Evolutionary conservation across 75 land plant genomes (phyloP).

Genomic region (Sequoia sempervirens): DNA sequence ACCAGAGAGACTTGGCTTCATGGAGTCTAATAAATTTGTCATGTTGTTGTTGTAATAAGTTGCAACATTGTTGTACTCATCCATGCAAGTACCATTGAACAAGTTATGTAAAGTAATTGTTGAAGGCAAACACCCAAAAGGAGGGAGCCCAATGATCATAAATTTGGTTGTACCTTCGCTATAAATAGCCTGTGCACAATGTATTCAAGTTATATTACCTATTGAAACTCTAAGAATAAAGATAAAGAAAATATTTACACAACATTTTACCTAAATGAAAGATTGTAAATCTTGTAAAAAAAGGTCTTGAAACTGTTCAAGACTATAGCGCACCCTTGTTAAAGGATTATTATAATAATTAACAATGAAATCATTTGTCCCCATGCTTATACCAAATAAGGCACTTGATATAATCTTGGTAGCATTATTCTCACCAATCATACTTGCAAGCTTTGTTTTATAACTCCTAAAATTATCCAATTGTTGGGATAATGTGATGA

Average conservation of each 20-base stretch:
- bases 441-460: not conserved
- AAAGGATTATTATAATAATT: constrained; percentile 21
- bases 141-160: constrained; percentile 43
- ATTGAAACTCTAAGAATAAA: not conserved
- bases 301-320: constrained; percentile 23
- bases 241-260: too few relatives aligned
- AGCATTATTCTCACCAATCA: constrained; percentile 21
- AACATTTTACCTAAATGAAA: constrained; percentile 19
- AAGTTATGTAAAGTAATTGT: constrained; percentile 22
- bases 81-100: constrained; percentile 23
- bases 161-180: constrained; percentile 34
- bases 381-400: constrained; percentile 32
- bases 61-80: constrained; percentile 24
- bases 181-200: constrained; percentile 30
- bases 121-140: constrained; percentile 55
- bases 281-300: constrained; percentile 15
- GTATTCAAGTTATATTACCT: not conserved
- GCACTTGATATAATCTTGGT: constrained; percentile 10
- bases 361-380: constrained; percentile 36
- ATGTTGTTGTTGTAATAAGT: constrained; percentile 26
- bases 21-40: constrained; percentile 9
- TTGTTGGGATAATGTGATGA: not conserved
- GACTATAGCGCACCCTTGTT: constrained; percentile 6
- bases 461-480: not conserved
- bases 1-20: constrained; percentile 12